Conservation (phyloP, 768 basidiomycete species). For the Psilocybe subaeruginosa region DNA sequence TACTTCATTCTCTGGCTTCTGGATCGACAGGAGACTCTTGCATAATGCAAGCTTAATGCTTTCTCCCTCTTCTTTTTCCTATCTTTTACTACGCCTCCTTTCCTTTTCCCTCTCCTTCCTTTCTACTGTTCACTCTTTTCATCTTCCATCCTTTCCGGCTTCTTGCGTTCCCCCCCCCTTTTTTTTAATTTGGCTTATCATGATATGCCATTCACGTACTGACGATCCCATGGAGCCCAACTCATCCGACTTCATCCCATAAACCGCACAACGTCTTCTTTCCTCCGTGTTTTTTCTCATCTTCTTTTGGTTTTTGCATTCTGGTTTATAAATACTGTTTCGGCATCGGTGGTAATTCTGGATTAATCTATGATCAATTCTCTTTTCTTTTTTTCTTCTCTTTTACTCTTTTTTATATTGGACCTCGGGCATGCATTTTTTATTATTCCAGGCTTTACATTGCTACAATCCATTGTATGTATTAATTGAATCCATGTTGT, state of each 20-base stretch:
- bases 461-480: background rate
- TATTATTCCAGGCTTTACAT: background rate
- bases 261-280: background rate
- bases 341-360: background rate
- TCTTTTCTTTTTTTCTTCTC: background rate
- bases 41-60: background rate
- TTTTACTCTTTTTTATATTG: background rate
- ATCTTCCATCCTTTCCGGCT: background rate
- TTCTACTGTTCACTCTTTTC: background rate
- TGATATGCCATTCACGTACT: constrained; percentile 2
- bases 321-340: background rate
- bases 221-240: constrained; percentile 1
- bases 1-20: background rate
- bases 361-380: background rate
- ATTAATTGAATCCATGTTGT: background rate
- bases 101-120: background rate
- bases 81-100: background rate
- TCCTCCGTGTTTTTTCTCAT: background rate
- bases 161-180: background rate
- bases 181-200: constrained; percentile 2
- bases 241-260: background rate
- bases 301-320: background rate
- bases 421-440: background rate
- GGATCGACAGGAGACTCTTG: background rate
- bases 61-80: background rate